These are phyloP conservation scores for Tricholoma flavovirens DNA, from an alignment of 768 basidiomycete species.

Conservation along the genomic window DNA sequence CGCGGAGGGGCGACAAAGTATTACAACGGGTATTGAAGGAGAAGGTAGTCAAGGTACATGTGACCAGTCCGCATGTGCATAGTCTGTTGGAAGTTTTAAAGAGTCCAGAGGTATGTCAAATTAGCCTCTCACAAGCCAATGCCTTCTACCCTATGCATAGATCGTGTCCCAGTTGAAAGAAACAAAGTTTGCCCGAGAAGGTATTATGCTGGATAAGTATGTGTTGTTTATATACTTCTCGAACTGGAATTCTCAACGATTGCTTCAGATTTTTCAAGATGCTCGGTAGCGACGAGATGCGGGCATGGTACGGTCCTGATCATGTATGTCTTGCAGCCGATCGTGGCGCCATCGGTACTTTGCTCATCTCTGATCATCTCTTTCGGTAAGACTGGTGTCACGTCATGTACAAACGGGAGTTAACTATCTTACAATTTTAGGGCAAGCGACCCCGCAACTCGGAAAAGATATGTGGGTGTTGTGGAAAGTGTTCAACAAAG, in stretches of 20 bases:
- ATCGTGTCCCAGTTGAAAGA: slow-evolving; percentile 76
- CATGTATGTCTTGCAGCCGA: slow-evolving; percentile 91
- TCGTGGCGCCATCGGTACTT: slow-evolving; percentile 87
- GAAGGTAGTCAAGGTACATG: slow-evolving; percentile 87
- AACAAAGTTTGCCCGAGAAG: slow-evolving; percentile 95
- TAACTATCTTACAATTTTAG: slow-evolving; percentile 32
- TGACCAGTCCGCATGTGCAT: slow-evolving; percentile 92
- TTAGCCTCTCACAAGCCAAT: not conserved
- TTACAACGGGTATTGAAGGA: slow-evolving; percentile 70
- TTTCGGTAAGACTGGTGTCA: slow-evolving; percentile 58
- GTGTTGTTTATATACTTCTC: not conserved
- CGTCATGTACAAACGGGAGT: not conserved
- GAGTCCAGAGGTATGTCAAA: slow-evolving; percentile 74
- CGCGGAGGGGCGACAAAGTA: slow-evolving; percentile 72
- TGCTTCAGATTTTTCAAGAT: slow-evolving; percentile 89
- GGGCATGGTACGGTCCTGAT: slow-evolving; percentile 97
- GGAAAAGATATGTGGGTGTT: slow-evolving; percentile 81
- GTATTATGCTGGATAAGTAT: slow-evolving; percentile 84
- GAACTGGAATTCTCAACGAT: not conserved
- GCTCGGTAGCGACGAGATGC: slow-evolving; percentile 89
- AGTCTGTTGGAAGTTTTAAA: slow-evolving; percentile 91
- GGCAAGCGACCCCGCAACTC: slow-evolving; percentile 67
- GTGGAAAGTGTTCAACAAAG: slow-evolving; percentile 86
- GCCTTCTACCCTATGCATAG: slow-evolving; percentile 28
- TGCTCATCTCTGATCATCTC: slow-evolving; percentile 91